Percentiles rank a stretch among this genome's conserved stretches.
These are phyloP conservation scores for Colletotrichum sp. DNA, from an alignment of 2,329 filamentous ascomycete genomes.

Conservation along the genomic window DNA sequence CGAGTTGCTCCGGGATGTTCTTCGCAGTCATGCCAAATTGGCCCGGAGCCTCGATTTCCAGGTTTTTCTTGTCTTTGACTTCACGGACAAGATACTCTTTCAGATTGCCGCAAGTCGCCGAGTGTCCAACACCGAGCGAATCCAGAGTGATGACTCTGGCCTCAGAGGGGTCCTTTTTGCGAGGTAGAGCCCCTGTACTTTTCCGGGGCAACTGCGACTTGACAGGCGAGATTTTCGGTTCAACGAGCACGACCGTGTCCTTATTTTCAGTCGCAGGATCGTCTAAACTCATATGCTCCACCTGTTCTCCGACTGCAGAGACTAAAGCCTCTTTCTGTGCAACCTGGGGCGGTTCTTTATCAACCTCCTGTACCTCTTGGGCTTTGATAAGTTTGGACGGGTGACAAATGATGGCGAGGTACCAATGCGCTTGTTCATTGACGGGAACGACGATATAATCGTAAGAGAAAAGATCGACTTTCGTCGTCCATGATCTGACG, in stretches of 20 bases:
- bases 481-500: constrained; percentile 87
- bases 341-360: not conserved
- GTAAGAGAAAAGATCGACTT: constrained; percentile 81
- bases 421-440: constrained; percentile 90
- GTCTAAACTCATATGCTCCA: constrained; percentile 7
- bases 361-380: not conserved
- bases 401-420: constrained; percentile 94
- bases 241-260: constrained; percentile 3
- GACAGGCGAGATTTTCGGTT: not conserved
- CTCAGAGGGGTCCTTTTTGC: constrained; percentile 54
- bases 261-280: not conserved
- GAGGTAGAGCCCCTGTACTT: not conserved
- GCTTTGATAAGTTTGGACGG: constrained; percentile 64
- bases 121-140: constrained; percentile 73
- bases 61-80: constrained; percentile 64
- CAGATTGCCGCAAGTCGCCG: constrained; percentile 68
- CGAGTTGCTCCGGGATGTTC: constrained; percentile 78
- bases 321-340: constrained; percentile 3
- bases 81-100: constrained; percentile 81
- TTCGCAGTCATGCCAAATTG: constrained; percentile 69
- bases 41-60: constrained; percentile 40
- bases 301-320: constrained; percentile 2
- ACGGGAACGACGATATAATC: constrained; percentile 94
- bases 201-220: constrained; percentile 18
- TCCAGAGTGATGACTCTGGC: constrained; percentile 87